Base-by-base conservation (phyloP, 306 rosid genomes). In the Trifolium subterraneum region DNA sequence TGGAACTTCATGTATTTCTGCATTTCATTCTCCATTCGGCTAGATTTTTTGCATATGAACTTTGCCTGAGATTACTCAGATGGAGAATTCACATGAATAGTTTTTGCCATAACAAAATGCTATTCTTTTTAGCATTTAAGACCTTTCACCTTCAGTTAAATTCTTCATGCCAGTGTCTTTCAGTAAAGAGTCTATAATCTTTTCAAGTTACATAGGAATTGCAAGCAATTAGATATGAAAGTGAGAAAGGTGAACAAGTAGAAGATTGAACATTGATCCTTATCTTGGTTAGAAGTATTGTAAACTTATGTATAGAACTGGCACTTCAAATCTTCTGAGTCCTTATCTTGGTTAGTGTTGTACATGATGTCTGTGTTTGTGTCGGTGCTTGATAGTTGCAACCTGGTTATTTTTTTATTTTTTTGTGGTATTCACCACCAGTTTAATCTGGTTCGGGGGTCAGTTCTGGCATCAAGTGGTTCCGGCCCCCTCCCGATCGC, bases 41-140 rank as follows among this genome's bases (percentile, higher is more conserved):
- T 3, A 33, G 54, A 50, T 6, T n/a, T 31, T 51, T 14, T 51
- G 33, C 66, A 62, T n/a, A 20, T 82, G 60, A 73, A 63, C 68
- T 64, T 63, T 64, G 69, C 47, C 47, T 39, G 14, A 54, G 64
- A 36, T 71, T 51, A 41, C 72, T 58, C 48, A 14, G 60, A 33
- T 75, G 64, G 55, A 70, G 5, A 62, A 51, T 48, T 78, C 48
- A 71, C 72, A 35, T 33, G 59, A 68, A 50, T 73, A 33, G 31
- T 27, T 27, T 27, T 27, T 27, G 31, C 3, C 31, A 27, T 3
- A 27, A 27, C 31, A 27, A 27, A 27, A 27, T 27, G 31, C 31
- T 3, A 3, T 27, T 27, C 31, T 27, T 27, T 27, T 27, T 27
- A 27, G 31, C 4, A 3, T 27, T 27, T 38, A 58, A 60, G 72